Evolutionary conservation across 2,329 filamentous ascomycete genomes (phyloP).

Genomic region (Penicillium sp.): DNA sequence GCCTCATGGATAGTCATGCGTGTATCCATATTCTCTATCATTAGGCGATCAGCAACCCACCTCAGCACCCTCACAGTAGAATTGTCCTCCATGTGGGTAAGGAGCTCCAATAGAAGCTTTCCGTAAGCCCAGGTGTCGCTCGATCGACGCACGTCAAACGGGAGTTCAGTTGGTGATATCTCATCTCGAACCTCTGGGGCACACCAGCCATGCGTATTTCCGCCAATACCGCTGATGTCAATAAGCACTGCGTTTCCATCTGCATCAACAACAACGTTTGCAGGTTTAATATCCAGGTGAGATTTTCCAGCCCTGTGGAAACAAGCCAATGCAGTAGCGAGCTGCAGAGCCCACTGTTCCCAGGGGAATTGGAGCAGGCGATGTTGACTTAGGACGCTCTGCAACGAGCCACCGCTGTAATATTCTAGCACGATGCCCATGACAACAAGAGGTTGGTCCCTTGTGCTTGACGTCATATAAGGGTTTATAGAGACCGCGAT

Average conservation of each 20-base stretch:
- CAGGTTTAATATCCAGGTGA: no score
- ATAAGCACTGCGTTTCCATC: no score
- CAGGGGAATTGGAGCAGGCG: conserved; percentile 13
- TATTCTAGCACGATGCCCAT: conserved; percentile 19
- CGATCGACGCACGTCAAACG: conserved; percentile 17
- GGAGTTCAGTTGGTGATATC: conserved; percentile 17
- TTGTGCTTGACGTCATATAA: conserved; percentile 14
- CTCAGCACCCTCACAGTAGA: conserved; percentile 11
- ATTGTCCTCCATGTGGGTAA: conserved; percentile 10
- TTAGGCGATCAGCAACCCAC: conserved; percentile 12
- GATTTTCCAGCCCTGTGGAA: no score
- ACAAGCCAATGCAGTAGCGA: conserved; percentile 8
- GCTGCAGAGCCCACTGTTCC: conserved; percentile 19
- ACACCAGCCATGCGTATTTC: conserved; percentile 18
- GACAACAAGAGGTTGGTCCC: conserved; percentile 15
- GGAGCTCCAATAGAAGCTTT: conserved; percentile 19
- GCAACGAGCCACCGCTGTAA: conserved; percentile 18
- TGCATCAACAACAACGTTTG: no score
- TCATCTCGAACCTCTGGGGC: conserved; percentile 21
- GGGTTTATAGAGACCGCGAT: conserved; percentile 18
- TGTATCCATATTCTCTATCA: not conserved
- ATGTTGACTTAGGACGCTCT: conserved; percentile 14
- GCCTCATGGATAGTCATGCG: not conserved
- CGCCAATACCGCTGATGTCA: conserved; percentile 5
- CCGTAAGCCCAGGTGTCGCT: conserved; percentile 23